Evolutionary conservation across 331 rosid genomes (phyloP), one percentile per base, ranked within the genome.

Genomic region (Acacia pycnantha): DNA sequence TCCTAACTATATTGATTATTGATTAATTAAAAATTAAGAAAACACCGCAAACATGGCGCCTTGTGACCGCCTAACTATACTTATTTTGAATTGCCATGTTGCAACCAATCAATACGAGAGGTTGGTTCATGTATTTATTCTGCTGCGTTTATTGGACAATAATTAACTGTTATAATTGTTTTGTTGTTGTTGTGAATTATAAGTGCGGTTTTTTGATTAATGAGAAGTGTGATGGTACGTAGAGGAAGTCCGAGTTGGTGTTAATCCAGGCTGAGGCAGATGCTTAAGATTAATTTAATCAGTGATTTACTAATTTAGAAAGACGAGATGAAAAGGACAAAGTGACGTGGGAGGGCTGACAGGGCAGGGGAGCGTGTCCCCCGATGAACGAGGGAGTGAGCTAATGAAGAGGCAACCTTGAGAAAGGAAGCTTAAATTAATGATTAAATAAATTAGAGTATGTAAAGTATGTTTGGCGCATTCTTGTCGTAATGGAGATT

Each of bases 21-120:
- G 73, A 76, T 70, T 76, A 50, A 80, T 56, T 73, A 5, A 11
- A 27, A 4, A 27, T 4, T 3, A 29, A 26, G 2, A 10, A 0
- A 27, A 4, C 67, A 86, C 77, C 66, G 76, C 68, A 37, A 47
- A 40, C 15, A 68, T 56, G 76, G 68, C 72, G 13, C 26, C 43
- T 40, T 83, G 75, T 79, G 85, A 54, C 81, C 21, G 43, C 21
- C 85, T 77, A 83, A 83, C 80, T 7, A 86, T 81, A 51, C 79
- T 84, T 68, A 53, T 59, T 80, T 74, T 73, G 81, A 83, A 43
- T 78, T 53, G 8, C 22, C 26, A 24, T 14, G 24, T 41, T 8
- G 81, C 9, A 26, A 1, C 14, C 68, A 27, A 43, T 59, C 22
- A 5, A 16, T 24, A 29, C n/a, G 53, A 46, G 46, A 43, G 29